phyloP scores from a whole-genome alignment of 805 yeast species.

The Candida sithepensis region DNA sequence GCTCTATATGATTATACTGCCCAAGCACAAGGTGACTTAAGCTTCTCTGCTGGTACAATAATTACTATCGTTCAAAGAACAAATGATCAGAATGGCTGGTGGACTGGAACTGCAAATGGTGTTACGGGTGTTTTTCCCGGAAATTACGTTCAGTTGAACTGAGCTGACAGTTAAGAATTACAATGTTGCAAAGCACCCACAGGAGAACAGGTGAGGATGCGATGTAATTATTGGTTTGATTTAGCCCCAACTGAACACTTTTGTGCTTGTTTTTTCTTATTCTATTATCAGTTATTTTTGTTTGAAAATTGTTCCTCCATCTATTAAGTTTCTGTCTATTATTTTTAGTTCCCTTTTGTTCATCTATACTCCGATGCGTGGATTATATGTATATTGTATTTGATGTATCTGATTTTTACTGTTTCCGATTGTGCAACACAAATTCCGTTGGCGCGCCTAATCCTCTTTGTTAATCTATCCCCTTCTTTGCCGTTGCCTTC shows the following conservation, averaged over 20 bases:
- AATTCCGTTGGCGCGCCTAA: no score
- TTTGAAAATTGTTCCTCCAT: background rate
- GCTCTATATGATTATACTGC: constrained; percentile 91
- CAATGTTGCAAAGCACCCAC: no score
- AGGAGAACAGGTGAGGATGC: no score
- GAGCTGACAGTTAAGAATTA: constrained; percentile 3
- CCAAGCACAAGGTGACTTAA: constrained; percentile 88
- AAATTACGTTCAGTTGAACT: constrained; percentile 80
- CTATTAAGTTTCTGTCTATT: background rate
- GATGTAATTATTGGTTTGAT: no score
- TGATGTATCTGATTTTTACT: no score
- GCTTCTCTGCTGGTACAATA: constrained; percentile 82
- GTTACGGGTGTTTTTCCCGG: constrained; percentile 94
- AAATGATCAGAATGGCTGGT: constrained; percentile 89
- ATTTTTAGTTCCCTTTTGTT: background rate
- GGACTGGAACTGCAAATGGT: constrained; percentile 90
- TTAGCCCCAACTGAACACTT: background rate
- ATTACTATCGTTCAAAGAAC: constrained; percentile 83
- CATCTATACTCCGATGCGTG: background rate
- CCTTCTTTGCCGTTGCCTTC: no score
- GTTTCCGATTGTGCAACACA: no score
- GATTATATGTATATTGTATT: background rate
- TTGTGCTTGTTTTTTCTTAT: background rate
- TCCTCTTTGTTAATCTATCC: no score
- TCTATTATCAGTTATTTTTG: background rate